Base-by-base conservation (phyloP, 345 rosid species). In the Eucalyptus microcorys region DNA sequence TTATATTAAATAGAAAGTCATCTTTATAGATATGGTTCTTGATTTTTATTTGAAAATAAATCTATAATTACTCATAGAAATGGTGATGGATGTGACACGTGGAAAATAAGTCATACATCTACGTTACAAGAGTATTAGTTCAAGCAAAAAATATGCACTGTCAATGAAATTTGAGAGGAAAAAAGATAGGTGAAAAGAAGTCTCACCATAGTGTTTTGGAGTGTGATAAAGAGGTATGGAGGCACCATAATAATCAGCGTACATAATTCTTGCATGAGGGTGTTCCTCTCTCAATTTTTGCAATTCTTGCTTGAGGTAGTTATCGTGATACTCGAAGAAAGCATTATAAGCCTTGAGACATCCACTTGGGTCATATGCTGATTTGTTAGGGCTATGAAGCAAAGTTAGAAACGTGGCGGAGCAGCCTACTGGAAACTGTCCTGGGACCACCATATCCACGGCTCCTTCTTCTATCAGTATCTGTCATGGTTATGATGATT, bases 381-480 rank as follows among this genome's bases (percentile, higher is more conserved):
- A 40, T 89, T 89, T 81, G 61, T 86, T 90, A 7, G 53, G 87
- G 89, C 93, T 92, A 16, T 6, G 86, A 71, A 93, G 94, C 88
- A 93, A 71, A 30, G 96, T 94, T 89, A 96, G 80, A 79, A 93
- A 92, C 59, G 88, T 91, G 0, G 97, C 93, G 0, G 93, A 92
- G 92, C 97, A 96, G 37, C 98, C 97, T 1, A 94, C 76, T 4
- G 96, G 97, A 17, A 95, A 87, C 86, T 93, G 94, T 37, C 97
- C 96, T 8, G 97, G 96, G 80, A 95, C 97, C 94, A 95, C 42
- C 27, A 96, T 32, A 27, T 94, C 93, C 55, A 90, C 92, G 1
- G 97, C 96, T 4, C 96, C 98, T 93, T 94, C 95, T 64, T 95
- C 95, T 80, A 96, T 94, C 90, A 96, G 90, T 8, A 87, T 76